These are phyloP conservation scores for Solanum chmielewskii DNA, from an alignment of 257 asterid species.

Conservation along the genomic window DNA sequence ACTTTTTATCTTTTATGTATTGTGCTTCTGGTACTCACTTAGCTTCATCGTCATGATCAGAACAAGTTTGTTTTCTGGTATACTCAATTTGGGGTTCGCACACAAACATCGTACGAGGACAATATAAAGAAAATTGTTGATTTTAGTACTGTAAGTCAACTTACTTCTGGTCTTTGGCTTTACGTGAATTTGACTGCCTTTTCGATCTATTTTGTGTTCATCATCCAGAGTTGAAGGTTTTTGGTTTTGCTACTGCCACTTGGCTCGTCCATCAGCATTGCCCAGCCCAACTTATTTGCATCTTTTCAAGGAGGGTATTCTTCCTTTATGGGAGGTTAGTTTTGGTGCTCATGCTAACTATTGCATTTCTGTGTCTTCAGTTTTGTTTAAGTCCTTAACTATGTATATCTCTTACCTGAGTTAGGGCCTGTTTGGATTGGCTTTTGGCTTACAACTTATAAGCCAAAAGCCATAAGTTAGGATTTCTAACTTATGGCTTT, in stretches of 20 bases:
- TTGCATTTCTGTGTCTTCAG: neutral
- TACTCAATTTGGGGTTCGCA: constrained; percentile 90
- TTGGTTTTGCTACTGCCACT: constrained; percentile 93
- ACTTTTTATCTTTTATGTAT: neutral
- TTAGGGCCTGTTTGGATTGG: neutral
- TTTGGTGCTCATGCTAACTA: constrained; percentile 1
- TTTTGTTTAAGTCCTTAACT: neutral
- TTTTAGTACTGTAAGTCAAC: constrained; percentile 67
- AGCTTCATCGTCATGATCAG: constrained; percentile 25
- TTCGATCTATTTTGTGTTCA: neutral
- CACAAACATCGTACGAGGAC: constrained; percentile 81
- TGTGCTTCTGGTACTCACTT: neutral
- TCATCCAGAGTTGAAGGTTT: constrained; percentile 59
- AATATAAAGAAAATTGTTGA: constrained; percentile 84
- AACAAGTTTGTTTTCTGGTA: constrained; percentile 86
- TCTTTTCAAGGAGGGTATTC: constrained; percentile 93
- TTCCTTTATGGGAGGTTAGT: constrained; percentile 92
- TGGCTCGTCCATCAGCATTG: constrained; percentile 72
- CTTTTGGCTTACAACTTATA: no score
- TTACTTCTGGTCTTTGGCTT: neutral
- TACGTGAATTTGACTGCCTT: neutral
- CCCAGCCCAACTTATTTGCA: constrained; percentile 95
- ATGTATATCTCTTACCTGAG: neutral
- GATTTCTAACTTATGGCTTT: no score
- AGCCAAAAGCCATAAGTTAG: no score